These are phyloP conservation scores for Aspergillus amoenus DNA, from an alignment of 2,329 filamentous ascomycete species.

Conservation along the genomic window DNA sequence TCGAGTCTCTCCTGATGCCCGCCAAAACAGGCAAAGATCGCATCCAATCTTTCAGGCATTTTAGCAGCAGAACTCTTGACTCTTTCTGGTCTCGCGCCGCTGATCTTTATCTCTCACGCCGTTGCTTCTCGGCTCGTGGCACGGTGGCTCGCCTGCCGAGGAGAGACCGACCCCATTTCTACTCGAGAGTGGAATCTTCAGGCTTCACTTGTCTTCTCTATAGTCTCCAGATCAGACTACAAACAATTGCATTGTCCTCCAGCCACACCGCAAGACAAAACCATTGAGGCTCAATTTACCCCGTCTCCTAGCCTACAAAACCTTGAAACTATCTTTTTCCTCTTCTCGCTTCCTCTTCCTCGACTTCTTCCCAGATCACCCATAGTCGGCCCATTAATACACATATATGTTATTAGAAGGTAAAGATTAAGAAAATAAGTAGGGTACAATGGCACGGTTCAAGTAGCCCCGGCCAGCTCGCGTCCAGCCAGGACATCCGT, in stretches of 20 bases:
- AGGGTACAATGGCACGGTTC: neutral
- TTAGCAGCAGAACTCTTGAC: neutral
- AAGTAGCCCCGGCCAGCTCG: neutral
- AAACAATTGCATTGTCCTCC: neutral
- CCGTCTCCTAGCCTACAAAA: neutral
- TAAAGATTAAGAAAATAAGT: neutral
- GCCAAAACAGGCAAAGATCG: slow-evolving; percentile 8
- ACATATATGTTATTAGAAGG: slow-evolving; percentile 5
- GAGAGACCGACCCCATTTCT: neutral
- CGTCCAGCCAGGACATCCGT: neutral
- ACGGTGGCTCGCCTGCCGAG: neutral
- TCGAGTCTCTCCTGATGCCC: slow-evolving; percentile 6
- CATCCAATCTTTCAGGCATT: neutral
- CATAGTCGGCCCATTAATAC: slow-evolving; percentile 5
- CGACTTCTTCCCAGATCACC: neutral
- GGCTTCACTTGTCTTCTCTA: too few species aligned
- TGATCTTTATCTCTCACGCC: slow-evolving; percentile 7
- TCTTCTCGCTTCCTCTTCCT: neutral
- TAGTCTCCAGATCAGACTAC: too few species aligned
- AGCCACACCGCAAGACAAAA: neutral
- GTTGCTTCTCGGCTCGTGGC: neutral
- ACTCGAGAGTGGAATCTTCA: too few species aligned
- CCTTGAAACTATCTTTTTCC: neutral
- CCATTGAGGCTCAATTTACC: neutral
- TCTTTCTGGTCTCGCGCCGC: neutral